Base-by-base conservation (phyloP, 805 yeast genomes). In the Metschnikowia amazonensis region DNA sequence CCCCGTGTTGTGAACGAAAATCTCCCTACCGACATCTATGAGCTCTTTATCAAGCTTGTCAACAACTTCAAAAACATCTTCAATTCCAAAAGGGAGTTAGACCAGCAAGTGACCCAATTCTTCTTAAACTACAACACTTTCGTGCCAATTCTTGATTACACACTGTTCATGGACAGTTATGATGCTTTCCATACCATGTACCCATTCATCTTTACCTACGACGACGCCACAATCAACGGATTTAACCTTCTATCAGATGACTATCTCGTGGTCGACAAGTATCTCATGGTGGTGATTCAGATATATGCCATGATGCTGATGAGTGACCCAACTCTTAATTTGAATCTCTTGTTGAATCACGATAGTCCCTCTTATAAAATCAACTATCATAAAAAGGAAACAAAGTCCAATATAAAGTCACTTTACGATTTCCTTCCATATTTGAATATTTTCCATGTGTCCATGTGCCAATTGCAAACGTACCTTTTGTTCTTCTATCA, bases 111-210 rank as follows among this genome's bases (percentile, higher is more conserved):
- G 18, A 63, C 66, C 54, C 69, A 76, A 33, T 79, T 67, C 56
- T 79, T 79, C 54, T 64, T 76, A 48, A 74, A 76, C 57, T 75
- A 75, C 57, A 79, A 79, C 60, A 70, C 74, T 18, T 69, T 79
- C 47, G 69, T 79, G 21, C 83, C 83, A 3, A 73, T 79, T 7
- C 70, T 79, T 49, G 82, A 78, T 52, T 77, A 75, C 51, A 75
- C 72, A 38, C 62, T 68, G 30, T 78, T 79, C 50, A 78, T 77
- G 72, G 73, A 72, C 52, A 71, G 73, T 42, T 79, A 79, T 38
- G 74, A 70, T 36, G 73, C 69, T 6, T 69, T 72, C 48, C 76
- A 72, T 48, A 70, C 75, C 6, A 69, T 70, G 75, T 71, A 70
- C 44, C 76, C 76, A 7, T 71, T 71, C 45, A 71, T 71, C 58